Conservation (phyloP, 176 grass and related monocot genomes). For the Melocanna baccifera region DNA sequence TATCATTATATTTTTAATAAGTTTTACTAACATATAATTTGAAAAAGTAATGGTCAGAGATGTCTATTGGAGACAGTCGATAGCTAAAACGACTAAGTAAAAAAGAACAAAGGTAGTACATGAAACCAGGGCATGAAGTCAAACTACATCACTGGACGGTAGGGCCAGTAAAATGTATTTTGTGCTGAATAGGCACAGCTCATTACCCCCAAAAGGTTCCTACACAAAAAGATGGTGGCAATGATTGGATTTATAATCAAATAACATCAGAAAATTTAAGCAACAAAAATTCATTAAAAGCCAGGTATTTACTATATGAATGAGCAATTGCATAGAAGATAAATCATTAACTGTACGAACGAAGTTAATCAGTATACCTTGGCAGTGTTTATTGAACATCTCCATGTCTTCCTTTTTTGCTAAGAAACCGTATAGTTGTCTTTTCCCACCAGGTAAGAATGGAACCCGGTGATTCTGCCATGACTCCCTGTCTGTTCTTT, state of each 20-base stretch:
- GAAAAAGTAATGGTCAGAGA: not conserved
- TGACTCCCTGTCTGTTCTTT: conserved; percentile 61
- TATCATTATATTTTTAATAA: not conserved
- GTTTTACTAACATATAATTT: not conserved
- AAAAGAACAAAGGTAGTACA: not conserved
- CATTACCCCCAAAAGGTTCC: not conserved
- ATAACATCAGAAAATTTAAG: not conserved
- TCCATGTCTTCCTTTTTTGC: conserved; percentile 83
- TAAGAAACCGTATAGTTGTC: conserved; percentile 81
- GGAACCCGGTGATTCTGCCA: conserved; percentile 44
- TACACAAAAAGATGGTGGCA: not conserved
- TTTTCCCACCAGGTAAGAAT: conserved; percentile 70
- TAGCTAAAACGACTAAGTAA: not conserved
- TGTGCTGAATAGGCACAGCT: not conserved
- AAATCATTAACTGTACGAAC: not conserved
- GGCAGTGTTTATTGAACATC: conserved; percentile 58
- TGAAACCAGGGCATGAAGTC: not conserved
- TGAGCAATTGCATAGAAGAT: conserved; percentile 1
- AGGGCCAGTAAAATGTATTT: not conserved
- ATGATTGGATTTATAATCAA: not conserved
- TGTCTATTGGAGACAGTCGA: not conserved
- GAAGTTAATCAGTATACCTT: conserved; percentile 46
- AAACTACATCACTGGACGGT: not conserved
- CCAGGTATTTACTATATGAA: conserved; percentile 19
- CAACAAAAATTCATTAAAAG: not conserved